These are phyloP conservation scores for Gliomastix tumulicola DNA, from an alignment of 2,329 filamentous ascomycete species.

Conservation along the genomic window DNA sequence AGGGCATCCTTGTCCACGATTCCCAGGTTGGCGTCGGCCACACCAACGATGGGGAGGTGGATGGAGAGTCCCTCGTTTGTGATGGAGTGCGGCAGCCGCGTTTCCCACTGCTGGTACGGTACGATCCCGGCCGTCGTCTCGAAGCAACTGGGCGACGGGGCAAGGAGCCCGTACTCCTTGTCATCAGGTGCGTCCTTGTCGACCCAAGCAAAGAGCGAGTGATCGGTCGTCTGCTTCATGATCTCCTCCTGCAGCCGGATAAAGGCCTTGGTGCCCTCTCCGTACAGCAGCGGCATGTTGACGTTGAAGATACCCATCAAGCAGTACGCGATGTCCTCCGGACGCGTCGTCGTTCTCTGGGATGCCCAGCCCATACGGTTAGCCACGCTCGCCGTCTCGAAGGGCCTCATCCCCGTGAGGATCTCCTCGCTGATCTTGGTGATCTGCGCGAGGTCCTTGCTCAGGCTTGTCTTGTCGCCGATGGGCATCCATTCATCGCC, in stretches of 20 bases:
- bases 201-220: constrained; percentile 14
- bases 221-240: constrained; percentile 10
- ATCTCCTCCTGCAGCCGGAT: constrained; percentile 15
- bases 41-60: too few relatives aligned
- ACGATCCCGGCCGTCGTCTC: too few relatives aligned
- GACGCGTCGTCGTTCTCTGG: constrained; percentile 12
- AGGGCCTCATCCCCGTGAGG: constrained; percentile 5
- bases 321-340: constrained; percentile 19
- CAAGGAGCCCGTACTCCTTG: background rate
- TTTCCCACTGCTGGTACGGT: too few relatives aligned
- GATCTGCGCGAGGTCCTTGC: constrained; percentile 9
- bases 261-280: constrained; percentile 15
- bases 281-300: constrained; percentile 19
- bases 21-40: too few relatives aligned
- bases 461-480: constrained; percentile 11
- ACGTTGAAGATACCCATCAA: constrained; percentile 18
- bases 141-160: constrained; percentile 1
- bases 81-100: too few relatives aligned
- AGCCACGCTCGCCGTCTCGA: constrained; percentile 6
- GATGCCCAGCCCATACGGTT: constrained; percentile 17
- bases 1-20: too few relatives aligned
- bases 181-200: background rate
- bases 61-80: too few relatives aligned
- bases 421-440: constrained; percentile 15
- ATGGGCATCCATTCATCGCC: constrained; percentile 14